Evolutionary conservation across 768 basidiomycete species (phyloP).

Genomic region (Inosperma sp.): DNA sequence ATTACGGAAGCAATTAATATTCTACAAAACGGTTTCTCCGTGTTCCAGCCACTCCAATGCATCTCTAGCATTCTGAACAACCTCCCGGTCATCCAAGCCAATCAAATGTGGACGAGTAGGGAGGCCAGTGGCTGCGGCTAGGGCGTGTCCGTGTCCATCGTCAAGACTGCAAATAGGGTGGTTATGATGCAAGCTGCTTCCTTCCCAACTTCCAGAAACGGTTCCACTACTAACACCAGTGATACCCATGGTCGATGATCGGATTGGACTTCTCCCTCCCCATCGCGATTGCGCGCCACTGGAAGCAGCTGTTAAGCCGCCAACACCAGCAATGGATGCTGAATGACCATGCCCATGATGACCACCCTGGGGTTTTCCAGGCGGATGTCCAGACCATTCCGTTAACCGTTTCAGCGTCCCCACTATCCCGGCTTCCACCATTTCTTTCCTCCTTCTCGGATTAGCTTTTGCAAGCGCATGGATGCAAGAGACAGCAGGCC

Average conservation of each 20-base stretch:
- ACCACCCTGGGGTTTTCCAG: conserved; percentile 8
- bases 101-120: conserved; percentile 29
- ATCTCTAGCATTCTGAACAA: conserved; percentile 49
- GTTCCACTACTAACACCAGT: conserved; percentile 2
- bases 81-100: conserved; percentile 54
- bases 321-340: conserved; percentile 9
- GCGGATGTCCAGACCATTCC: conserved; percentile 26
- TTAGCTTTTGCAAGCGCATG: conserved; percentile 48
- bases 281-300: conserved; percentile 1
- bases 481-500: conserved; percentile 58
- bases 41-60: conserved; percentile 52
- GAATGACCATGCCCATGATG: conserved; percentile 8
- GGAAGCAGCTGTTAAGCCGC: neutral
- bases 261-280: conserved; percentile 3
- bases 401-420: conserved; percentile 38
- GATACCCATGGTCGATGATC: neutral
- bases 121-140: neutral
- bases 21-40: conserved; percentile 32
- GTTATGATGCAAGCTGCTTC: conserved; percentile 19
- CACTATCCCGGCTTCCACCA: conserved; percentile 39
- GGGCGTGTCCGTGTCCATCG: conserved; percentile 5
- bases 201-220: conserved; percentile 26
- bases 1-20: too few species aligned
- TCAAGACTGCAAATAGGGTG: conserved; percentile 8
- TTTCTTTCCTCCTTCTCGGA: conserved; percentile 30